phyloP scores from a whole-genome alignment of 225 moss, liverwort and hornwort species.

The Pleurozium schreberi region DNA sequence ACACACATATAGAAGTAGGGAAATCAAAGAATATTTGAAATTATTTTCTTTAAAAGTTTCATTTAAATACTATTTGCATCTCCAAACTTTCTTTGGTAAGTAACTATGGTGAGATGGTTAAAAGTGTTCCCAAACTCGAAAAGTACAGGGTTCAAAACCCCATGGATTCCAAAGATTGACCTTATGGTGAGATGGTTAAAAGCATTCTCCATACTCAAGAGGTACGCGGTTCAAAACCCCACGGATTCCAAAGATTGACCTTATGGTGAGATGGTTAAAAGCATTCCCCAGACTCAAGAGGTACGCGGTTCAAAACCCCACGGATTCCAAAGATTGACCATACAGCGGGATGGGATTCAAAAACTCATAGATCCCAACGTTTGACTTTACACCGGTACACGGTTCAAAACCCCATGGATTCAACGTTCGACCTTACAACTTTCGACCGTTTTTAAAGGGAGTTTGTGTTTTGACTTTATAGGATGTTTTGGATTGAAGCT shows the following conservation, averaged over 20 bases:
- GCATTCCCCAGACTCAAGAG: not conserved
- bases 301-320: slow-evolving; percentile 14
- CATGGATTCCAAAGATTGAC: not conserved
- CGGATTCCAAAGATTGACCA: not conserved
- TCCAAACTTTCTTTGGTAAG: not conserved
- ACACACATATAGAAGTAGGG: not conserved
- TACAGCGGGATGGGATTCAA: too few species aligned
- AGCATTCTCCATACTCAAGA: not conserved
- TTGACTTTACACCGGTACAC: not conserved
- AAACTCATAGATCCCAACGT: not conserved
- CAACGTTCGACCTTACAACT: not conserved
- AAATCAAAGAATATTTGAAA: not conserved
- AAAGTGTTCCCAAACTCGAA: not conserved
- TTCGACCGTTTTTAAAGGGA: not conserved
- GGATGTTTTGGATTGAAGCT: not conserved
- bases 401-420: slow-evolving; percentile 3
- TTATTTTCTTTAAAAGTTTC: too few species aligned
- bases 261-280: not conserved
- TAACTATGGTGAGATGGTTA: not conserved
- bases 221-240: not conserved
- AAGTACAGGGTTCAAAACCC: not conserved
- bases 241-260: not conserved
- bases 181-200: not conserved
- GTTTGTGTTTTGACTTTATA: not conserved
- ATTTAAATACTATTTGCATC: not conserved